phyloP scores from a whole-genome alignment of 306 rosid species.

The Delonix regia region DNA sequence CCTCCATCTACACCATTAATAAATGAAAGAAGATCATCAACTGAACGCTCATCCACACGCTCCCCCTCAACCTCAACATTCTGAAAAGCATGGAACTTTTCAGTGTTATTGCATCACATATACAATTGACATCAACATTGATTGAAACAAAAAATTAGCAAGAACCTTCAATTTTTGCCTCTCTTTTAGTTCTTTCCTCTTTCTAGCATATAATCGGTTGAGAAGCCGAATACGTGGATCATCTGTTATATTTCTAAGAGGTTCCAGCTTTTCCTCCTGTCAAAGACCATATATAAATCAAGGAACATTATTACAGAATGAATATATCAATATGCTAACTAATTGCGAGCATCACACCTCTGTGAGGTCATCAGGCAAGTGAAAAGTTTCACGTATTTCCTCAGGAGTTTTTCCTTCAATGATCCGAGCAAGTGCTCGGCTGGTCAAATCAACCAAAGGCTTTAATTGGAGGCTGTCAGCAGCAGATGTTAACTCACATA shows the following conservation, averaged over 20 bases:
- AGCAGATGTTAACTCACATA: constrained; percentile 87
- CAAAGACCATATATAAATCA: constrained; percentile 44
- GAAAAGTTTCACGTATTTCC: constrained; percentile 91
- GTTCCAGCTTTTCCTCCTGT: constrained; percentile 94
- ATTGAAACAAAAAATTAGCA: constrained; percentile 33
- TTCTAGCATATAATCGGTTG: constrained; percentile 84
- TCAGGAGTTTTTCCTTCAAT: constrained; percentile 94
- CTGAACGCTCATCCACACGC: constrained; percentile 81
- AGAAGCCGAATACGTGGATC: constrained; percentile 96
- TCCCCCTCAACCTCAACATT: constrained; percentile 76
- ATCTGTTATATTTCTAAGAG: constrained; percentile 74
- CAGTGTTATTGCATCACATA: constrained; percentile 29
- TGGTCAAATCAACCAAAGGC: constrained; percentile 89
- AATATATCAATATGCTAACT: constrained; percentile 21
- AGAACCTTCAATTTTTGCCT: constrained; percentile 78
- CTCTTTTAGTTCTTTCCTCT: constrained; percentile 82
- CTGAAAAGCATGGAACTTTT: constrained; percentile 48
- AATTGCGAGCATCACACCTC: constrained; percentile 57
- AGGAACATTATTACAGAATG: constrained; percentile 14
- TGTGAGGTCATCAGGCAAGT: constrained; percentile 90
- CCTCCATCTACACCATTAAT: constrained; percentile 81
- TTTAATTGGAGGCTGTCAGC: constrained; percentile 91
- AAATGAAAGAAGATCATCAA: constrained; percentile 87
- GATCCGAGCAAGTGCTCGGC: constrained; percentile 90
- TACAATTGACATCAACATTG: constrained; percentile 35